Base-by-base conservation (phyloP, 441 rosid genomes). In the Mallotus japonicus region DNA sequence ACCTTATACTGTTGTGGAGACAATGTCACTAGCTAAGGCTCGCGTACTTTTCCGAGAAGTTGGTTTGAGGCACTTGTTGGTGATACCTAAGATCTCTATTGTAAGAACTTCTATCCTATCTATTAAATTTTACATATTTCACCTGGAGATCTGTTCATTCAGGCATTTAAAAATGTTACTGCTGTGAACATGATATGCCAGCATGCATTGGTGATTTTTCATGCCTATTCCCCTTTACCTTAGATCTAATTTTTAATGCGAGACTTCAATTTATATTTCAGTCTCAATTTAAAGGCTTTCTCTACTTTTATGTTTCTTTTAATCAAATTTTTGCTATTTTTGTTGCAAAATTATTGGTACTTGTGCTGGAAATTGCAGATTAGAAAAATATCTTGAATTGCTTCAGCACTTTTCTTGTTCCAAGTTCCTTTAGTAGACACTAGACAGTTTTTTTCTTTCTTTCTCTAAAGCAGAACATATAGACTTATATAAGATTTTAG, bases 11-110 rank as follows among this genome's bases (percentile, higher is more conserved):
- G 98, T 93, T 62, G 90, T 90, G 78, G 98, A 93, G 84, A 85
- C 95, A 0, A 91, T 91, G 97, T 93, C 96, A 20, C 87, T 93
- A 4, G 92, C 96, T 10, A 91, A 93, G 81, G 97, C 97, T 54
- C 87, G 85, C 53, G 22, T 78, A 42, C 96, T 93, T 75, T 90
- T 93, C 78, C 90, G 93, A 47, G 81, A 87, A 78, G 88, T 90
- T 80, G 97, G 97, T 56, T 75, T 91, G 79, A 84, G 98, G 83
- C 98, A 93, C 83, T 82, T 91, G 62, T 81, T 93, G 24, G 92
- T 93, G 82, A 84, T 89, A 75, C 95, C 97, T 13, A 93, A 88
- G 86, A 78, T 78, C 75, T 65, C 87, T 46, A 56, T 65, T 69
- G 98, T 90, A 88, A 87, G 90, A 62, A 55, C 65, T 73, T 76